These are phyloP conservation scores for Clohesyomyces aquaticus DNA, from an alignment of 495 filamentous ascomycete species.

Conservation along the genomic window DNA sequence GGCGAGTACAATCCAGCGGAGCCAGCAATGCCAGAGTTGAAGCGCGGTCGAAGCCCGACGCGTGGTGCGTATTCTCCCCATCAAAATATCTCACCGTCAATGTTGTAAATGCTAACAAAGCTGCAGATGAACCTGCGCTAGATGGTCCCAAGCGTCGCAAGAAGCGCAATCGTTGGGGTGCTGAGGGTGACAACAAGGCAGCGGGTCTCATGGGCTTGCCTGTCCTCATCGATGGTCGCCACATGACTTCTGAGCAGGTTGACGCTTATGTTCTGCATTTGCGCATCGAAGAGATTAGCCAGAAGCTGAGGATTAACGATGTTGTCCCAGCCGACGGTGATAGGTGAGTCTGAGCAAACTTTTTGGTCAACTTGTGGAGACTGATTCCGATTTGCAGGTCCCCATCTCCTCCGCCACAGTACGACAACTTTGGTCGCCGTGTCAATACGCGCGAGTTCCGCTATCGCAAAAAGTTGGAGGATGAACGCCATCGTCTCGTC, in stretches of 20 bases:
- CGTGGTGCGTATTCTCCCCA: conserved; percentile 54
- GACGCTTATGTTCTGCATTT: conserved; percentile 95
- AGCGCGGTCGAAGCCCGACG: conserved; percentile 77
- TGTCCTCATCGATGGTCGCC: conserved; percentile 83
- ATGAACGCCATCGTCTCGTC: conserved; percentile 96
- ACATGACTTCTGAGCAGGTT: conserved; percentile 97
- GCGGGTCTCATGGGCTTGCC: conserved; percentile 97
- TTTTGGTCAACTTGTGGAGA: neutral
- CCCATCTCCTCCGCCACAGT: conserved; percentile 92
- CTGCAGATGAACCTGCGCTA: conserved; percentile 44
- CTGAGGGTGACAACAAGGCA: conserved; percentile 94
- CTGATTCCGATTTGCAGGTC: conserved; percentile 62
- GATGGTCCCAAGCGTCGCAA: conserved; percentile 85
- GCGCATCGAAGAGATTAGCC: conserved; percentile 97
- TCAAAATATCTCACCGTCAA: neutral
- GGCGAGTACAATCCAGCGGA: conserved; percentile 62
- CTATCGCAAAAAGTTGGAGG: conserved; percentile 95
- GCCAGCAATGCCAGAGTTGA: conserved; percentile 56
- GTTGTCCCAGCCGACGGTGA: conserved; percentile 94
- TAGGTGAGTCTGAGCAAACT: conserved; percentile 61
- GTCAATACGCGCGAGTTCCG: conserved; percentile 97
- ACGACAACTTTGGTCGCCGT: conserved; percentile 98
- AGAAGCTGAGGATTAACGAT: conserved; percentile 98
- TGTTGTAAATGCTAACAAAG: conserved; percentile 28
- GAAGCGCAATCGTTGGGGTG: conserved; percentile 98